A percentile compares a stretch with the other conserved stretches of the same genome.
Evolutionary conservation across 2,329 filamentous ascomycete species (phyloP).

Genomic region (Botryotinia calthae): DNA sequence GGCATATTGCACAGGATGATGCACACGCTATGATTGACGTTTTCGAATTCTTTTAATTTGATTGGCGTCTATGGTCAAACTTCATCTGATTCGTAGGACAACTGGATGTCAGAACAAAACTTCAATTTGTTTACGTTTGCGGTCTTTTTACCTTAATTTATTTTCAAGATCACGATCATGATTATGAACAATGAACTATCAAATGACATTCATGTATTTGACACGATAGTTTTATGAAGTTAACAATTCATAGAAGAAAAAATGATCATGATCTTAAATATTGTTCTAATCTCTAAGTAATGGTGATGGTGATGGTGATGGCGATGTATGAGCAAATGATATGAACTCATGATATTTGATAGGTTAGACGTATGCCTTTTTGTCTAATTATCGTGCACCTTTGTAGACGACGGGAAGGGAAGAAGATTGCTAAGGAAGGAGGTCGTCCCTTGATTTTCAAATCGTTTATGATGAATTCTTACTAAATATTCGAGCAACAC

Average conservation of each 20-base stretch:
- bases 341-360: neutral
- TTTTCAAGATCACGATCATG: constrained; percentile 5
- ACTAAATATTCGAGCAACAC: neutral
- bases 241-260: neutral
- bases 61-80: constrained; percentile 17
- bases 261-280: neutral
- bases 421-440: neutral
- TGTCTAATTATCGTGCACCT: neutral
- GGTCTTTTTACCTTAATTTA: constrained; percentile 1
- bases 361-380: neutral
- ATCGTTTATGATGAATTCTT: neutral
- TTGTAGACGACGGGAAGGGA: neutral
- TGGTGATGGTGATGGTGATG: neutral
- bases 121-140: neutral
- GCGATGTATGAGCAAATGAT: neutral
- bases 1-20: constrained; percentile 21
- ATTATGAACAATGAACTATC: constrained; percentile 7
- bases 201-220: neutral
- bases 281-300: no score
- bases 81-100: constrained; percentile 6
- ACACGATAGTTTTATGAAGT: no score
- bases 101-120: constrained; percentile 2
- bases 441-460: neutral
- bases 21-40: constrained; percentile 8
- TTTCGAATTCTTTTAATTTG: constrained; percentile 5